Base-by-base conservation (phyloP, 192 early-diverging fungal genomes). In the Linnemannia schmuckeri region DNA sequence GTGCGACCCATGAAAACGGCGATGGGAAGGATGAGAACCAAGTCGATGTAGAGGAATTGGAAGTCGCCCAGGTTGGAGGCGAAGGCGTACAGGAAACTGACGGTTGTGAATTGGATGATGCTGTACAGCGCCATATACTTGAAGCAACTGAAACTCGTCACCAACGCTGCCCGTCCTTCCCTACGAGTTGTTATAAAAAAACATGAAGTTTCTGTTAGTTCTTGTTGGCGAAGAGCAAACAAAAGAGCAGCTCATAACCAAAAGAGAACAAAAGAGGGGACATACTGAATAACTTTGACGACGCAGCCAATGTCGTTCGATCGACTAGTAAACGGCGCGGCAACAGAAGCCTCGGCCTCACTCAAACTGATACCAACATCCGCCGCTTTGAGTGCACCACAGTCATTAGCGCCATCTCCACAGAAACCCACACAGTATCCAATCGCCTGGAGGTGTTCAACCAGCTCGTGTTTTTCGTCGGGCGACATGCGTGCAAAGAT, bases 381-480 rank as follows among this genome's bases (percentile, higher is more conserved):
- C 27, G 97, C 98, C 1, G 96, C 95, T 74, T 98, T 97, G 20
- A 99, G 90, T 6, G 99, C 99, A 27, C 98, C 97, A 90, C 97
- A 97, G 88, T 99, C 99, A 80, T 99, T 99, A 27, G 99, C 98
- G 15, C 99, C 99, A 85, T 99, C 99, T n/a, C 99, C 99, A 85
- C 98, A 99, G 88, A 99, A 99, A 0, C 97, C 97, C 38, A 97
- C 95, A 81, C 95, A 97, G 89, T 99, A 98, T 20, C 96, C 97
- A 38, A 99, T 92, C 30, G 89, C 91, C 83, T 99, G 98, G 54
- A 99, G 88, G 73, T 93, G 93, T 82, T 97, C 95, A 7, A 99
- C 97, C 24, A 99, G 85, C 82, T 97, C 94, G 52, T 97, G 96
- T 77, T 99, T 99, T 87, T 99, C 97, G 83, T 99, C 99, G 1